phyloP scores from a whole-genome alignment of 1,284 basidiomycete species.

The Pisolithus thermaeus region DNA sequence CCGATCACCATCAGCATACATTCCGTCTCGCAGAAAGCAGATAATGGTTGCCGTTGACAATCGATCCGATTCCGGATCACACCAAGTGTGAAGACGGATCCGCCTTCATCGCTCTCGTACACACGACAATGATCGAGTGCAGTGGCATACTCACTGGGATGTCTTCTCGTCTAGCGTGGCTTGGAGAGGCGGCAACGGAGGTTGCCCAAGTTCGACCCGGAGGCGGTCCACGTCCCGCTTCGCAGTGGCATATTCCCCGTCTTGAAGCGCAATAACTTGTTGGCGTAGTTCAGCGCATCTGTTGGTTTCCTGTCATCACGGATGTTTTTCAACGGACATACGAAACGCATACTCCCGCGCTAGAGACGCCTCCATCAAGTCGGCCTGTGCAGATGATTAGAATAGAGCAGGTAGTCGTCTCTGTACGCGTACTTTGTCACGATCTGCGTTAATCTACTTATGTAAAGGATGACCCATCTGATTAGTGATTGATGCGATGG shows the following conservation, averaged over 20 bases:
- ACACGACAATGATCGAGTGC: neutral
- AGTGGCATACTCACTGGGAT: conserved; percentile 47
- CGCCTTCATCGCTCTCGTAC: neutral
- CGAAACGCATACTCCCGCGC: conserved; percentile 52
- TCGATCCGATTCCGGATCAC: too few relatives aligned
- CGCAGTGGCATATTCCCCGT: conserved; percentile 66
- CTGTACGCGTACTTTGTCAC: conserved; percentile 53
- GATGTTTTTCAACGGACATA: conserved; percentile 3
- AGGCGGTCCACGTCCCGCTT: conserved; percentile 71
- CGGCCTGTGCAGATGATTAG: conserved; percentile 35
- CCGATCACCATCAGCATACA: too few relatives aligned
- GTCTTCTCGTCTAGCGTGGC: conserved; percentile 68
- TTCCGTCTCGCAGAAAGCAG: too few relatives aligned
- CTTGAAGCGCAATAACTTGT: conserved; percentile 61
- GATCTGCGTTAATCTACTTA: conserved; percentile 66
- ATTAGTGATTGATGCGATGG: conserved; percentile 9
- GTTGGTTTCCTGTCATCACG: conserved; percentile 13
- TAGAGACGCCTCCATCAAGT: conserved; percentile 45
- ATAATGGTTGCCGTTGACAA: too few relatives aligned
- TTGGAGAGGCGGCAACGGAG: conserved; percentile 64
- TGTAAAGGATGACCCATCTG: conserved; percentile 1
- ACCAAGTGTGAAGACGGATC: neutral
- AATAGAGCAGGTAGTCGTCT: neutral
- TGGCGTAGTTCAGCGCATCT: conserved; percentile 58
- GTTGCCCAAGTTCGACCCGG: conserved; percentile 67